Evolutionary conservation across 225 moss, liverwort and hornwort species (phyloP).

Genomic region (Antitrichia curtipendula): DNA sequence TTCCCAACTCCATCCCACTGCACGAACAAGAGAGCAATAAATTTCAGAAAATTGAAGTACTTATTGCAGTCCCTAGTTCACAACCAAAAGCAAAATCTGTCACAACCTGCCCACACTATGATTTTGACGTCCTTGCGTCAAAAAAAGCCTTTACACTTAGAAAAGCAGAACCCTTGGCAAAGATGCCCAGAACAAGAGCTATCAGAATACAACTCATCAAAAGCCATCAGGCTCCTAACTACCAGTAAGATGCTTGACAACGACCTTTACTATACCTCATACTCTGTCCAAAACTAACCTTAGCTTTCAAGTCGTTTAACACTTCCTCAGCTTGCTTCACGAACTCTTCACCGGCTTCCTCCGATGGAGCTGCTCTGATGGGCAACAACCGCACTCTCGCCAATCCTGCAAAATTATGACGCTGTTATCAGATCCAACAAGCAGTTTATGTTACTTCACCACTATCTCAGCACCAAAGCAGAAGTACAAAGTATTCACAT

Average conservation of each 20-base stretch:
- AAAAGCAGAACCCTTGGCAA: not conserved
- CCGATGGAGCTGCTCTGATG: constrained; percentile 44
- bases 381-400: constrained; percentile 9
- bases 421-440: not conserved
- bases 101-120: not conserved
- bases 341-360: constrained; percentile 30
- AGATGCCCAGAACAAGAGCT: not conserved
- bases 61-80: not conserved
- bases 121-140: not conserved
- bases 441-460: not conserved
- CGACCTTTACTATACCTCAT: not conserved
- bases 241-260: not conserved
- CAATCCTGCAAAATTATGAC: not conserved
- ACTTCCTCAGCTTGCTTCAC: constrained; percentile 58
- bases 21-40: not conserved
- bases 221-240: not conserved
- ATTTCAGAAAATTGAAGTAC: not conserved
- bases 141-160: not conserved
- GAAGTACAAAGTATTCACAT: not conserved
- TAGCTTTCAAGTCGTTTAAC: constrained; percentile 45
- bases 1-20: constrained; percentile 71
- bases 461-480: not conserved
- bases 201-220: not conserved
- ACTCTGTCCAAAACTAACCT: constrained; percentile 18
- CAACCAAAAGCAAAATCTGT: not conserved